Base-by-base conservation (phyloP, 2,329 filamentous ascomycete species). In the Bipolaris cookei region DNA sequence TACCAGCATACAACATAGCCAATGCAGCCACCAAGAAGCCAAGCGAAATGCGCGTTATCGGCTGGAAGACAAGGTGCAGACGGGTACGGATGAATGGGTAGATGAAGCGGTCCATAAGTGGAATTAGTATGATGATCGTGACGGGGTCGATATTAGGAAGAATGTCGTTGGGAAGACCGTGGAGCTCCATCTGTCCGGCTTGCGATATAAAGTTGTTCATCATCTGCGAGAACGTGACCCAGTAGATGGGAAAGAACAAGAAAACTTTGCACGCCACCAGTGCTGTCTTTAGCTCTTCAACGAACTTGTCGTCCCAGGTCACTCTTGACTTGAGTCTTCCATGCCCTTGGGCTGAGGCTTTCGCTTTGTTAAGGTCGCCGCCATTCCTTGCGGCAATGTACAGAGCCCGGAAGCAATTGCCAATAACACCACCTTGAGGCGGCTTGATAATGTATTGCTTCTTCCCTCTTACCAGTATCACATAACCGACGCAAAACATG, bases 201-300 rank as follows among this genome's bases (percentile, higher is more conserved):
- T 82, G 80, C 0, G 78, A 79, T 56, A 82, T 69, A 60, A 82
- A 81, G 62, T 82, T 82, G 58, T 78, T 79, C 59, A 77, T 74
- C 79, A 82, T 81, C 58, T 82, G 75, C 8, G 68, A 72, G 54
- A 68, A 81, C 6, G 77, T 72, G 3, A 80, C 68, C 79, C 79
- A 81, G 64, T 80, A 81, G 32, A 82, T 70, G 0, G 80, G 80
- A 51, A 78, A 81, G 67, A 80, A 81, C 18, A 75, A 54, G 49
- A 91, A 91, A 52, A 91, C 88, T 66, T 88, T 86, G 81, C 89
- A 92, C 14, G 88, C 89, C 70, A 80, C 69, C 8, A 87, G 72
- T 1, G 84, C 84, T 38, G 87, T 86, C 78, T 88, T 89, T 47
- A 92, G 78, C 70, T 92, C 89, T 2, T 90, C 88, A 47, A 92